phyloP scores from a whole-genome alignment of 2,329 filamentous ascomycete genomes.

The Ascochyta pisi region DNA sequence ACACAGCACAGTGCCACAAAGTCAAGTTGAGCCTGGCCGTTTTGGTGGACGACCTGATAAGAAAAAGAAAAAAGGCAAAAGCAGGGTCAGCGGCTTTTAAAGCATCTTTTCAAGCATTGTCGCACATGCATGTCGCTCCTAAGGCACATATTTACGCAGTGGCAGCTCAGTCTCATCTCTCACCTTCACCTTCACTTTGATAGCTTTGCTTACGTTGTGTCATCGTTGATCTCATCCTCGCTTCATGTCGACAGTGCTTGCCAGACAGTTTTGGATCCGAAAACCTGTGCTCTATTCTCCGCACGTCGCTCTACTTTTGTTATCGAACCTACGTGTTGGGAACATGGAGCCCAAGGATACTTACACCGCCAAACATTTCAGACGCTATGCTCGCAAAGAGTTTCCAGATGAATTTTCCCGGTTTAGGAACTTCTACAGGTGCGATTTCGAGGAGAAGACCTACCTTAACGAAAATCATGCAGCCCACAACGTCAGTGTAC shows the following conservation, averaged over 20 bases:
- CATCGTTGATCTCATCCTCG: neutral
- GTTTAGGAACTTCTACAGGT: neutral
- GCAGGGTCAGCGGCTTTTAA: constrained; percentile 44
- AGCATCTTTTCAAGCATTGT: neutral
- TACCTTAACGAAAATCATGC: neutral
- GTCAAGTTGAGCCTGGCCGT: constrained; percentile 46
- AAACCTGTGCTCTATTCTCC: neutral
- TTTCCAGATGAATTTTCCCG: neutral
- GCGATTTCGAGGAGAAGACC: neutral
- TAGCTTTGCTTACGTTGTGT: neutral
- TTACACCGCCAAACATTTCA: neutral
- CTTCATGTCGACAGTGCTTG: neutral
- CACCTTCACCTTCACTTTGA: neutral
- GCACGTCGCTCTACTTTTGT: neutral
- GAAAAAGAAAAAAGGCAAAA: constrained; percentile 46
- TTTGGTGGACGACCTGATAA: constrained; percentile 43
- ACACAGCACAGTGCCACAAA: constrained; percentile 23
- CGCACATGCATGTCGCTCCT: no score
- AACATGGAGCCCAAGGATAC: neutral
- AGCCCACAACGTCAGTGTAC: neutral
- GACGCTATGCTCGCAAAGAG: neutral
- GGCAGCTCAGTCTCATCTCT: neutral
- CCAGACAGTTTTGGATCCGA: neutral
- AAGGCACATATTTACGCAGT: neutral
- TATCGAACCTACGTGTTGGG: neutral